Evolutionary conservation across 2,329 filamentous ascomycete genomes (phyloP).

Genomic region (Aplosporella prunicola): DNA sequence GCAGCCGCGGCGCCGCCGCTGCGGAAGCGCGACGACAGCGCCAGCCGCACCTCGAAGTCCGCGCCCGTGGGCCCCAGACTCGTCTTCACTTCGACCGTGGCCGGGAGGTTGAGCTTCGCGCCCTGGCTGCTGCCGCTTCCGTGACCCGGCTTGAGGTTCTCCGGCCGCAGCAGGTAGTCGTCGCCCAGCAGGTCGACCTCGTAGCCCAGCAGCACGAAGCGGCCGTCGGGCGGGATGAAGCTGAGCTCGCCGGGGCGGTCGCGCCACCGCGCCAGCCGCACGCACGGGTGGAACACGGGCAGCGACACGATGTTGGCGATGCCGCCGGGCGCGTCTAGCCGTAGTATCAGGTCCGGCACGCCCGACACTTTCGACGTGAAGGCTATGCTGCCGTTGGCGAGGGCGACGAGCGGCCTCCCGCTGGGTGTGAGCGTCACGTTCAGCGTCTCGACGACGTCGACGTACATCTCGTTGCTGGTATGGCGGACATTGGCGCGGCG

Average conservation of each 20-base stretch:
- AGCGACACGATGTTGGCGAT: slow-evolving; percentile 68
- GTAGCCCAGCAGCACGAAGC: slow-evolving; percentile 88
- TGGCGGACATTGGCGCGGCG: slow-evolving; percentile 84
- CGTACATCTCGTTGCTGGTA: slow-evolving; percentile 94
- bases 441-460: slow-evolving; percentile 86
- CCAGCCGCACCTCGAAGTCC: slow-evolving; percentile 81
- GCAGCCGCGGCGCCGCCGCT: too few species aligned
- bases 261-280: slow-evolving; percentile 80
- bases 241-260: slow-evolving; percentile 85
- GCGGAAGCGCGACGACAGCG: slow-evolving; percentile 48
- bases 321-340: slow-evolving; percentile 63
- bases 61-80: slow-evolving; percentile 63
- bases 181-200: slow-evolving; percentile 83
- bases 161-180: slow-evolving; percentile 33
- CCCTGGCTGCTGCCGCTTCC: slow-evolving; percentile 20
- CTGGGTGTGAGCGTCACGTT: slow-evolving; percentile 84
- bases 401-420: slow-evolving; percentile 73
- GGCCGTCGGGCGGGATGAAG: slow-evolving; percentile 89
- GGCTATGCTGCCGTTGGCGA: slow-evolving; percentile 84
- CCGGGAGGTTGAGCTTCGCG: slow-evolving; percentile 68
- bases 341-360: slow-evolving; percentile 79
- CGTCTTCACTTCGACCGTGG: slow-evolving; percentile 72
- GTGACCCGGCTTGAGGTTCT: slow-evolving; percentile 14
- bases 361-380: slow-evolving; percentile 95
- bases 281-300: slow-evolving; percentile 93